These are phyloP conservation scores for Chalciporus chontae DNA, from an alignment of 768 basidiomycete species.

Conservation along the genomic window DNA sequence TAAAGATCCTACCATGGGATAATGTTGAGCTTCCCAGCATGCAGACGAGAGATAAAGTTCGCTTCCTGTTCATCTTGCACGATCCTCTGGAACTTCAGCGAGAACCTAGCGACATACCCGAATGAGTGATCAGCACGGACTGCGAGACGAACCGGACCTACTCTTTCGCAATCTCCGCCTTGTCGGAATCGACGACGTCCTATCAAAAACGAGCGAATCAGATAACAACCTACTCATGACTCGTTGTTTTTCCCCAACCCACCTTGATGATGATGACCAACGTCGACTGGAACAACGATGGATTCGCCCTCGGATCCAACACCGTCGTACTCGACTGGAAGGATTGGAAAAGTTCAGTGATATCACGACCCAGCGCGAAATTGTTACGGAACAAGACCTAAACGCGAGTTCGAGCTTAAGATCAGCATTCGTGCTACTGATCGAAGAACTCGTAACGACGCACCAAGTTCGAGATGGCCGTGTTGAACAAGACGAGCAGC, in stretches of 20 bases:
- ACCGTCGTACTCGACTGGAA: conserved; percentile 59
- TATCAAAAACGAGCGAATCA: conserved; percentile 19
- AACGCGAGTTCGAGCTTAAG: too few relatives aligned
- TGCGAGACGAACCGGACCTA: conserved; percentile 23
- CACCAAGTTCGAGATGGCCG: conserved; percentile 62
- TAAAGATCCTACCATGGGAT: conserved; percentile 46
- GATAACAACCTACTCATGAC: not conserved
- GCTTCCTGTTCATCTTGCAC: conserved; percentile 57
- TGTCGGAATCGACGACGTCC: conserved; percentile 65
- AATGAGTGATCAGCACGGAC: not conserved
- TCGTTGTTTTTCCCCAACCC: not conserved
- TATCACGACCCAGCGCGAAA: conserved; percentile 58
- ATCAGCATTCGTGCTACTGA: too few relatives aligned
- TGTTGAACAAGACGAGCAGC: conserved; percentile 60
- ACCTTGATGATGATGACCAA: conserved; percentile 65
- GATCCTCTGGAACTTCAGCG: conserved; percentile 55
- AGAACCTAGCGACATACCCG: conserved; percentile 37
- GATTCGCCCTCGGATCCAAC: conserved; percentile 56
- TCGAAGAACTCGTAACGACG: conserved; percentile 27
- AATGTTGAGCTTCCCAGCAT: conserved; percentile 52
- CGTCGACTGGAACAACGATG: conserved; percentile 54
- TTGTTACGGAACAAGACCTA: conserved; percentile 67
- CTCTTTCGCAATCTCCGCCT: conserved; percentile 56
- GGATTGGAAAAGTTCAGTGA: conserved; percentile 60
- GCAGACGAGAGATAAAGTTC: conserved; percentile 61